These are phyloP conservation scores for Gossypium anomalum DNA, from an alignment of 345 rosid genomes.

Conservation along the genomic window DNA sequence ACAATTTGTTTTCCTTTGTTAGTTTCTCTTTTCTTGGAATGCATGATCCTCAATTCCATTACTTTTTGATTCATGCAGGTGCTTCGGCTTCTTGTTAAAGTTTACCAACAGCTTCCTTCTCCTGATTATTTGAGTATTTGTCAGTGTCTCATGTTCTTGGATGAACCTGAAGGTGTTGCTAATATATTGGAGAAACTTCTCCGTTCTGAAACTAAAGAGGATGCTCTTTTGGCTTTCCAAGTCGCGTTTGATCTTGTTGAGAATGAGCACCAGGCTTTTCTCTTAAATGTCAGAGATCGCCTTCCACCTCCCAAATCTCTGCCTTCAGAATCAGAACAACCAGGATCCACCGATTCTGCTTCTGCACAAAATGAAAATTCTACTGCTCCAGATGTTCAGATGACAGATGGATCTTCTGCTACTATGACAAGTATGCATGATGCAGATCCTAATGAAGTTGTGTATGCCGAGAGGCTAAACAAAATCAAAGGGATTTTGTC, in stretches of 20 bases:
- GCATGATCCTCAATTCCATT: neutral
- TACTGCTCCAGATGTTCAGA: conserved; percentile 52
- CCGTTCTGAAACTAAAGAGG: conserved; percentile 72
- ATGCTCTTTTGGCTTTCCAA: conserved; percentile 84
- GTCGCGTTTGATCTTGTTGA: conserved; percentile 94
- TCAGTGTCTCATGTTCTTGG: conserved; percentile 96
- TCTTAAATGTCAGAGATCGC: conserved; percentile 77
- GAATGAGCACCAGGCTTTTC: conserved; percentile 98
- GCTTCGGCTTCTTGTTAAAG: conserved; percentile 82
- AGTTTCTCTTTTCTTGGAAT: neutral
- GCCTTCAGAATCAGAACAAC: conserved; percentile 47
- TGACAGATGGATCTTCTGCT: conserved; percentile 67
- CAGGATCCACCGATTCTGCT: conserved; percentile 38
- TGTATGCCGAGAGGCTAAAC: conserved; percentile 74
- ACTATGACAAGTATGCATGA: conserved; percentile 35
- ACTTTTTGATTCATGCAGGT: conserved; percentile 50
- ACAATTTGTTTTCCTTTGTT: neutral
- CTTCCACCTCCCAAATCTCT: conserved; percentile 65
- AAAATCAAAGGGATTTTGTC: conserved; percentile 86
- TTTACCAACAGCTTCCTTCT: conserved; percentile 80
- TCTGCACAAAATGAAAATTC: conserved; percentile 51
- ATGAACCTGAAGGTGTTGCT: conserved; percentile 83
- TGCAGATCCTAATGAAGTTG: conserved; percentile 56
- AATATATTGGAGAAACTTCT: conserved; percentile 91
- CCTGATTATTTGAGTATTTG: conserved; percentile 95